Evolutionary conservation across 176 grass and related monocot species (phyloP), one percentile per base, ranked within the genome.

Genomic region (Juncus inflexus): DNA sequence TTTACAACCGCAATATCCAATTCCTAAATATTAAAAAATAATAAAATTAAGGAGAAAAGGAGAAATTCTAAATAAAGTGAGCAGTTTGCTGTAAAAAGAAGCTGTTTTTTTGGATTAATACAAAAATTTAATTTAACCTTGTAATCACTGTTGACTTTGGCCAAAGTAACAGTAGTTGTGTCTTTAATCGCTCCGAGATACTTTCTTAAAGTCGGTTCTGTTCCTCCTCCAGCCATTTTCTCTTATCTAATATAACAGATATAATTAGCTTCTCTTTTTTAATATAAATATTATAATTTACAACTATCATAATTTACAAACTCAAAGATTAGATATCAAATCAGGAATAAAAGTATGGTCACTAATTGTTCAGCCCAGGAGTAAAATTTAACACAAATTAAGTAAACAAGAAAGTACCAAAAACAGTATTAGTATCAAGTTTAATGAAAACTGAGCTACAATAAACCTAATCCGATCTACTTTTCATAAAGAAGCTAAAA

Each of bases 91-190:
- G 19, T 28, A 28, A 28, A 28, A 28, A 28, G 19, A 28, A 28
- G 19, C 19, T 28, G 19, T 3, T 39, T 16, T 14, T 69, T 8
- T n/a, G 40, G 5, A 5, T 8, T 42, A 76, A 64, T 36, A 19
- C 62, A 60, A 37, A 58, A 52, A 69, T 7, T 74, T 52, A 3
- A 11, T 35, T 60, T 72, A 41, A 97, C 94, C 94, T 97, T 97
- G 58, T 91, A 97, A 59, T 97, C 83, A 39, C 94, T 97, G 67
- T 97, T 97, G 15, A 97, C 88, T 84, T 97, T 97, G 36, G 94
- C 88, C 73, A 97, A 81, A 74, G 77, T 78, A 36, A 97, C 84
- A 2, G 92, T 97, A 45, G 92, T 97, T 2, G 84, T 83, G 72
- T 97, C 92, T 77, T 97, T 97, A 43, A 97, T 81, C 55, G 87